A percentile compares a stretch with the other conserved stretches of the same genome.
These are phyloP conservation scores for Serendipita sp. DNA, from an alignment of 768 basidiomycete genomes.

Conservation along the genomic window DNA sequence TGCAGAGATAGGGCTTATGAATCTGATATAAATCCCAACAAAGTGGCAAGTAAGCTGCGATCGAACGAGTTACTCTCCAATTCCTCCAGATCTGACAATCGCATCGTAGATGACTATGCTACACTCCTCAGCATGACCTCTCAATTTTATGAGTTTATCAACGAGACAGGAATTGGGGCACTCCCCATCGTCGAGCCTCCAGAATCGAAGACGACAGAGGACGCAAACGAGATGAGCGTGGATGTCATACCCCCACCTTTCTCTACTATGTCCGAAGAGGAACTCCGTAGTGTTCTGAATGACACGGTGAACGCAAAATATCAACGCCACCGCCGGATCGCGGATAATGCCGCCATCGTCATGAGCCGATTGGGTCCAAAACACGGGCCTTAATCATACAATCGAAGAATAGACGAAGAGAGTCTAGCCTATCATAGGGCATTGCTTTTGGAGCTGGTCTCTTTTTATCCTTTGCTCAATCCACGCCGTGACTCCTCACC, in stretches of 20 bases:
- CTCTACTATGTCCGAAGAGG: not conserved
- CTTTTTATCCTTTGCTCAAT: too few relatives aligned
- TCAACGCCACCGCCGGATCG: not conserved
- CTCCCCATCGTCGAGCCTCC: not conserved
- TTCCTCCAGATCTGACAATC: too few relatives aligned
- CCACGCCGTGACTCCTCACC: too few relatives aligned
- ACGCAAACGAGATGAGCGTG: not conserved
- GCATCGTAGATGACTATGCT: not conserved
- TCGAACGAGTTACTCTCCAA: too few relatives aligned
- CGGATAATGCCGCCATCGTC: not conserved
- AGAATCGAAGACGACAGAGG: not conserved
- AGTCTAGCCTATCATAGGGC: too few relatives aligned
- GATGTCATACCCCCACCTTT: not conserved
- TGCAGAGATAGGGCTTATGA: conserved; percentile 5
- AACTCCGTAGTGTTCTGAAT: not conserved
- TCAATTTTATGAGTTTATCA: not conserved
- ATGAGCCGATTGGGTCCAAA: not conserved
- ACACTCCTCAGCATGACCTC: not conserved
- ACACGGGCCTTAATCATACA: not conserved
- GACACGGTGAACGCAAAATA: not conserved
- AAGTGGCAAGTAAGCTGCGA: not conserved
- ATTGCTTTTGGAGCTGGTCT: too few relatives aligned
- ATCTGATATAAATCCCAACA: conserved; percentile 5
- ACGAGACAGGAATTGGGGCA: conserved; percentile 1
- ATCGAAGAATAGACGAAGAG: too few relatives aligned